Conservation (phyloP, 768 basidiomycete genomes). For the Pleurotus ostreatus region DNA sequence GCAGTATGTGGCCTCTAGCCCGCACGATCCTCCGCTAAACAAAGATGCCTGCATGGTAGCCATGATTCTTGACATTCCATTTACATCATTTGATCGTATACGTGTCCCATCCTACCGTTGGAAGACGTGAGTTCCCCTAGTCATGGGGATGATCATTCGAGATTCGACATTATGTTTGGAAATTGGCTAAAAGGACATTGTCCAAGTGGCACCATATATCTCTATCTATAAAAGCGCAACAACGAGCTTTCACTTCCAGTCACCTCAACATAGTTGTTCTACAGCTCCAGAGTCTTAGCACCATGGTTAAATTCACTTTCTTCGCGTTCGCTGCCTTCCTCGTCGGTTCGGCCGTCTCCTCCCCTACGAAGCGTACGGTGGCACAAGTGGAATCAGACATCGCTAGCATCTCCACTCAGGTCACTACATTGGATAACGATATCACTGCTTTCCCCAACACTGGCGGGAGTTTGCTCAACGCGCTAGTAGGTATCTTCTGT, state of each 20-base stretch:
- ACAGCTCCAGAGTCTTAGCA: neutral
- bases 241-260: no score
- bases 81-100: slow-evolving; percentile 1
- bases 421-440: slow-evolving; percentile 21
- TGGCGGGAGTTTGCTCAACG: slow-evolving; percentile 20
- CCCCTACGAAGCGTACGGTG: slow-evolving; percentile 16
- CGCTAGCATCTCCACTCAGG: slow-evolving; percentile 16
- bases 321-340: slow-evolving; percentile 9
- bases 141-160: neutral
- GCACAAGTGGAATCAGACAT: slow-evolving; percentile 23
- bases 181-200: neutral
- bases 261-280: neutral
- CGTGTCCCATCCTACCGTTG: neutral
- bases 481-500: slow-evolving; percentile 14
- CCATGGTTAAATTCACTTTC: slow-evolving; percentile 1
- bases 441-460: slow-evolving; percentile 24
- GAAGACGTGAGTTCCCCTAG: neutral
- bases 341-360: slow-evolving; percentile 8
- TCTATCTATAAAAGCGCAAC: neutral
- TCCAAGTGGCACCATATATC: no score
- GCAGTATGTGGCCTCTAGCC: no score
- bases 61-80: neutral
- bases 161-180: neutral
- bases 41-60: neutral
- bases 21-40: neutral